Evolutionary conservation across 2,329 filamentous ascomycete genomes (phyloP), one percentile per base, ranked within the genome.

Genomic region (Fusarium sp.): DNA sequence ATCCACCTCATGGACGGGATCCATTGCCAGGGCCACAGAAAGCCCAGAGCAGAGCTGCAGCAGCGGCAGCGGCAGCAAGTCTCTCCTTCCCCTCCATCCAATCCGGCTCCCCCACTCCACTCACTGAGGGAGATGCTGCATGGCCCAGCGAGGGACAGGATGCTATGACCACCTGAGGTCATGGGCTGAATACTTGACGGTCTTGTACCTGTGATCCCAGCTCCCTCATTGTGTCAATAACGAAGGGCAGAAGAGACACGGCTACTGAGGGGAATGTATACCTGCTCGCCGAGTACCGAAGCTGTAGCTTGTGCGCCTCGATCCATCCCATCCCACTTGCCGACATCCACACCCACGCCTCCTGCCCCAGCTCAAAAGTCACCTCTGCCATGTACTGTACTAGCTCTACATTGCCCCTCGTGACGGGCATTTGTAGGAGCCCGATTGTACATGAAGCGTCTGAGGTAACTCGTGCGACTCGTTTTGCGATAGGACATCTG

Each of bases 301-400:
- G 47, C 47, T 54, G 27, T 52, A 22, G 35, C 52, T 47, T 47
- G 52, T 65, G 54, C 38, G 18, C 56, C 57, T 36, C 63, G 56
- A 69, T 68, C 50, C 60, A 77, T 65, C 45, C 35, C 57, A 69
- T 68, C 62, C 65, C 62, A 71, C 73, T 69, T 73, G 63, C 56
- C 65, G 60, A 69, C 61, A 68, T 69, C 68, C 56, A 61, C 61
- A 73, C 31, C 35, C 62, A 66, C 66, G 61, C 58, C 63, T 71
- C 63, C 42, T 58, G 56, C 65, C 57, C 68, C 61, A 27, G 57
- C 67, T 68, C 54, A 57, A 66, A 63, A 58, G 61, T 63, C 58
- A 63, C 67, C 35, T 50, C 62, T 42, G 27, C 42, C 22, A 47
- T 47, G 42, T 47, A 47, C 42, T 47, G 42, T 27, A 25, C 45